Evolutionary conservation across 495 filamentous ascomycete species (phyloP).

Genomic region (Annulohypoxylon bovei): DNA sequence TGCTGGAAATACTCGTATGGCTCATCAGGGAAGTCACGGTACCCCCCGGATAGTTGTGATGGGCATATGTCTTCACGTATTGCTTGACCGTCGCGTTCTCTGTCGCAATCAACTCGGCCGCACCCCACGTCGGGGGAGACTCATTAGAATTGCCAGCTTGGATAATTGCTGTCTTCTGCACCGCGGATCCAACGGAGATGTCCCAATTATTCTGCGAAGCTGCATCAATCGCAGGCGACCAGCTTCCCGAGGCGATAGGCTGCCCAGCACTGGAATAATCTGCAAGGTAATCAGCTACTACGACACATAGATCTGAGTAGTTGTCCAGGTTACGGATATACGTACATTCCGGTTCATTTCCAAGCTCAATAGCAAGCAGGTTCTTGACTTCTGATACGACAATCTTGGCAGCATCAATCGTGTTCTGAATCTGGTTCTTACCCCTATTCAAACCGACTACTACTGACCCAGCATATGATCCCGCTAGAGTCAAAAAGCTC

Average conservation of each 20-base stretch:
- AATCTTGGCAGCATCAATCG: constrained; percentile 62
- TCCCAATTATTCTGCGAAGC: constrained; percentile 66
- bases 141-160: constrained; percentile 69
- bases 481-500: constrained; percentile 63
- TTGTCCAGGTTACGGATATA: constrained; percentile 25
- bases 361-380: constrained; percentile 67
- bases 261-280: constrained; percentile 56
- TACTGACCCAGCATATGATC: constrained; percentile 61
- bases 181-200: constrained; percentile 59
- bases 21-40: constrained; percentile 61
- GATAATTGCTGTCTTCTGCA: constrained; percentile 57
- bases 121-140: constrained; percentile 61
- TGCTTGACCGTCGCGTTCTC: constrained; percentile 59
- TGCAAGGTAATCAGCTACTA: constrained; percentile 26
- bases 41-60: constrained; percentile 70
- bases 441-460: constrained; percentile 68
- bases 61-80: constrained; percentile 64
- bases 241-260: constrained; percentile 63
- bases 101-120: constrained; percentile 58
- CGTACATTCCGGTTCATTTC: constrained; percentile 71
- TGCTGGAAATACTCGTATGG: constrained; percentile 58
- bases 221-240: constrained; percentile 64
- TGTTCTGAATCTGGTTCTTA: constrained; percentile 65
- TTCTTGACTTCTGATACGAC: constrained; percentile 59
- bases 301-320: not conserved